These are phyloP conservation scores for Phyllosticta citrichinensis DNA, from an alignment of 2,329 filamentous ascomycete species.

Conservation along the genomic window DNA sequence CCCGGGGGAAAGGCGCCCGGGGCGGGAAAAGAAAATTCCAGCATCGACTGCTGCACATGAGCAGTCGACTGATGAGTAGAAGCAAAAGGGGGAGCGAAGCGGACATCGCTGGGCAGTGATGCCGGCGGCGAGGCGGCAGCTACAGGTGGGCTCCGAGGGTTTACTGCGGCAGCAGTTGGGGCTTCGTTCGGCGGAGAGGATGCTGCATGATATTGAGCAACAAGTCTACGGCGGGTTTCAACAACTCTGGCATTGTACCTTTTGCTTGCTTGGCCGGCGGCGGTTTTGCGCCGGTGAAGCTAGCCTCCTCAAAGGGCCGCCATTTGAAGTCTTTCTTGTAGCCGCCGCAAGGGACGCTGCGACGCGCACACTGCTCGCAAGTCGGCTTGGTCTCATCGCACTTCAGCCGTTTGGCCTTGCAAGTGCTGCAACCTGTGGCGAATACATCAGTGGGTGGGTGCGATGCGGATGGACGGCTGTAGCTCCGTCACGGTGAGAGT, in stretches of 20 bases:
- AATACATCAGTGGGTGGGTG: neutral
- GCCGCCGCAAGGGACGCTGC: constrained; percentile 57
- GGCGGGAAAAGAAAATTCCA: constrained; percentile 12
- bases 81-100: neutral
- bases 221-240: neutral
- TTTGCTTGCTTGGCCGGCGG: constrained; percentile 7
- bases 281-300: constrained; percentile 36
- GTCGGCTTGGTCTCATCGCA: constrained; percentile 63
- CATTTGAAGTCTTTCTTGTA: constrained; percentile 72
- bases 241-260: neutral
- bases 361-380: constrained; percentile 55
- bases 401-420: constrained; percentile 63
- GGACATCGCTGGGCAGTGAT: constrained; percentile 4
- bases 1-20: constrained; percentile 3
- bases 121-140: neutral
- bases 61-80: neutral
- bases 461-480: neutral
- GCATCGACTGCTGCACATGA: neutral
- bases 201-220: constrained; percentile 10
- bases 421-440: constrained; percentile 56
- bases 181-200: constrained; percentile 10
- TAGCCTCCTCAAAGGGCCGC: constrained; percentile 58
- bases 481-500: neutral
- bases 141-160: constrained; percentile 5
- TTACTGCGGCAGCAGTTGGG: neutral